Percentiles rank a stretch among this genome's conserved stretches.
These are phyloP conservation scores for Coix lacrymajobi DNA, from an alignment of 176 grass and related monocot species.

Conservation along the genomic window DNA sequence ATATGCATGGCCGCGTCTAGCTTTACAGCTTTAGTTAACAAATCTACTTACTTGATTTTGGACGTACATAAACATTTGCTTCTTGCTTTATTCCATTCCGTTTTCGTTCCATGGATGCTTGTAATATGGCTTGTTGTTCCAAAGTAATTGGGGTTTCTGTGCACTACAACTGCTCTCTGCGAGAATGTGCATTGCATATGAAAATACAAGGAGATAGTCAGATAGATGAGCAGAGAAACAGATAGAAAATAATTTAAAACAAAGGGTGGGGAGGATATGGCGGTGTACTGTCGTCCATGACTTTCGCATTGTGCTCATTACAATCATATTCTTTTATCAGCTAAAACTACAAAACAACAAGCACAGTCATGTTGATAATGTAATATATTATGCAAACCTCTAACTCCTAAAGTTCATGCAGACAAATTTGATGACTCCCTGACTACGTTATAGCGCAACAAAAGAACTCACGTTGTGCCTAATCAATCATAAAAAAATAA, in stretches of 20 bases:
- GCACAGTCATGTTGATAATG: neutral
- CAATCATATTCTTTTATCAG: neutral
- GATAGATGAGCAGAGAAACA: neutral
- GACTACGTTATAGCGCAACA: neutral
- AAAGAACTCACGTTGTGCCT: neutral
- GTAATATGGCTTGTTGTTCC: neutral
- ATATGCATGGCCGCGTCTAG: neutral
- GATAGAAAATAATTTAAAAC: neutral
- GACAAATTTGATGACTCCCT: neutral
- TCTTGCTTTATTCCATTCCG: slow-evolving; percentile 27
- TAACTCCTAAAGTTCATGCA: neutral
- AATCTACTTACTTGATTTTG: neutral
- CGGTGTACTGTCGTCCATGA: neutral
- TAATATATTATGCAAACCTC: neutral
- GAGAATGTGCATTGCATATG: neutral
- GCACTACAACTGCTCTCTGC: slow-evolving; percentile 13
- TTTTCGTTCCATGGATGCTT: slow-evolving; percentile 5
- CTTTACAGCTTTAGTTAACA: neutral
- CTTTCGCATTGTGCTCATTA: neutral
- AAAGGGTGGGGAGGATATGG: neutral
- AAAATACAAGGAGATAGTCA: slow-evolving; percentile 5
- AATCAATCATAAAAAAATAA: too few relatives aligned
- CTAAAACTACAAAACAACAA: neutral
- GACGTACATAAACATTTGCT: slow-evolving; percentile 10
- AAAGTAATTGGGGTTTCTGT: neutral